These are phyloP conservation scores for Eremomyces bilateralis DNA, from an alignment of 495 filamentous ascomycete species.

Conservation along the genomic window DNA sequence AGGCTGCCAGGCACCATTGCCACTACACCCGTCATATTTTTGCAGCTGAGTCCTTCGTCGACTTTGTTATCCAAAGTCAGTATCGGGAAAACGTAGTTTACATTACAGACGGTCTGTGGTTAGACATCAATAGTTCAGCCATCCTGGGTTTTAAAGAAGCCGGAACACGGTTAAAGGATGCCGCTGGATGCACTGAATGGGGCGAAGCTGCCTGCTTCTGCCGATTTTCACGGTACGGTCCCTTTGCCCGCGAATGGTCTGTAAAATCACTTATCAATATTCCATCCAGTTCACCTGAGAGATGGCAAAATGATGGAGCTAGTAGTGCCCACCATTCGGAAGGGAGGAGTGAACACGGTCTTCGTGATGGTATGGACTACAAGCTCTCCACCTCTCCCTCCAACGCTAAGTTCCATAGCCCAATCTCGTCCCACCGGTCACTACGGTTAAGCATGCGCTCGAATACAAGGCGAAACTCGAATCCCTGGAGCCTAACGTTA, in stretches of 20 bases:
- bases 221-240: slow-evolving; percentile 22
- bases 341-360: slow-evolving; percentile 56
- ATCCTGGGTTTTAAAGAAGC: too few species aligned
- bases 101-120: too few species aligned
- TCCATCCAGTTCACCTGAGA: slow-evolving; percentile 37
- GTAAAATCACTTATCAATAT: background rate
- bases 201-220: slow-evolving; percentile 45
- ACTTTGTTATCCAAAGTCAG: too few species aligned
- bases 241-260: background rate
- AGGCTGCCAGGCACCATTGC: too few species aligned
- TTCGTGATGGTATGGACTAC: slow-evolving; percentile 50
- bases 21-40: too few species aligned
- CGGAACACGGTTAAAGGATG: too few species aligned
- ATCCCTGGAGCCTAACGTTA: slow-evolving; percentile 47
- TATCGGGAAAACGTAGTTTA: too few species aligned
- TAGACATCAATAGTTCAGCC: too few species aligned
- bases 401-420: slow-evolving; percentile 26
- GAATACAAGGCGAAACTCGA: slow-evolving; percentile 48
- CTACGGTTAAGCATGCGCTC: slow-evolving; percentile 49
- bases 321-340: slow-evolving; percentile 52
- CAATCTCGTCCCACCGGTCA: slow-evolving; percentile 55
- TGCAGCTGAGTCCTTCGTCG: too few species aligned
- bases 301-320: slow-evolving; percentile 63
- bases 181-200: slow-evolving; percentile 2
- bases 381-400: slow-evolving; percentile 9